These are phyloP conservation scores for Mikania micrantha DNA, from an alignment of 129 eudicot genomes.

Conservation along the genomic window DNA sequence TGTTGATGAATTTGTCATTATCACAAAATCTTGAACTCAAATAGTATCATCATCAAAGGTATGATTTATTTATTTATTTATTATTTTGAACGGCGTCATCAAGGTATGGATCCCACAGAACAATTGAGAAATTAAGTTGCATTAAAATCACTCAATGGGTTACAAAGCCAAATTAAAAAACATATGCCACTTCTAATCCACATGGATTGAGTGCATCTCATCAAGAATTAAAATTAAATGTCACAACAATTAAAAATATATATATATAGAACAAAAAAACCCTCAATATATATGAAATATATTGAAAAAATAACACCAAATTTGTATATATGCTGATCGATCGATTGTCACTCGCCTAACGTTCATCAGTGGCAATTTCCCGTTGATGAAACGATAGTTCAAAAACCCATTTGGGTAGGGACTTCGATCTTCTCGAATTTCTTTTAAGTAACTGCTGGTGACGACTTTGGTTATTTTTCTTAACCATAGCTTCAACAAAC, in stretches of 20 bases:
- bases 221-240: slow-evolving; percentile 15
- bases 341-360: slow-evolving; percentile 23
- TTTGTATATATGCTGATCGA: slow-evolving; percentile 5
- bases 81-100: too few relatives aligned
- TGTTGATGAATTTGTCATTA: too few relatives aligned
- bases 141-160: slow-evolving; percentile 20
- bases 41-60: too few relatives aligned
- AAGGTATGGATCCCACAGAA: background rate
- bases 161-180: slow-evolving; percentile 24
- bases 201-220: slow-evolving; percentile 81
- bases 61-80: too few relatives aligned
- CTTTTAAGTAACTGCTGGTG: slow-evolving; percentile 29
- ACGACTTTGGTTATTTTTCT: slow-evolving; percentile 15
- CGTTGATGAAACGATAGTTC: slow-evolving; percentile 66
- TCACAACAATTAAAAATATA: slow-evolving; percentile 1
- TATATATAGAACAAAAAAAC: background rate
- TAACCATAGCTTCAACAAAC: slow-evolving; percentile 28
- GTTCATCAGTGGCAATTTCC: slow-evolving; percentile 50
- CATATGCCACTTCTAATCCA: slow-evolving; percentile 82
- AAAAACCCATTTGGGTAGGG: slow-evolving; percentile 90
- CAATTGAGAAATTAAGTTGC: slow-evolving; percentile 20
- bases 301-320: slow-evolving; percentile 16
- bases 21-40: too few relatives aligned
- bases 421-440: slow-evolving; percentile 53
- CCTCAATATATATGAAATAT: slow-evolving; percentile 21